Conservation (phyloP, 1,139 yeast genomes). For the Pneumocystis murina region DNA sequence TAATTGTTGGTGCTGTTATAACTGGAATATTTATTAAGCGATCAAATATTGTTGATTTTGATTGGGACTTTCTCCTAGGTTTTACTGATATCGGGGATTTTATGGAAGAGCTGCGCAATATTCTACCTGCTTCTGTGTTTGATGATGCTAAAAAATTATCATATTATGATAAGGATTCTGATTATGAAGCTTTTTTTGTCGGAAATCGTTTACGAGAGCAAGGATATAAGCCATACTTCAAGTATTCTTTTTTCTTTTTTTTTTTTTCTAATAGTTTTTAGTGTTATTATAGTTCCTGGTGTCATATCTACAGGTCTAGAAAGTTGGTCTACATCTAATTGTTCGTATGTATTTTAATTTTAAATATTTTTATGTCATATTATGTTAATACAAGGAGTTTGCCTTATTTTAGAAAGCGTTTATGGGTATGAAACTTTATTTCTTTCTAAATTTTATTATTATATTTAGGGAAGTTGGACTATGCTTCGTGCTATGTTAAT, state of each 20-base stretch:
- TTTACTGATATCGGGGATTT: neutral
- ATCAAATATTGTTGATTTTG: neutral
- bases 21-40: neutral
- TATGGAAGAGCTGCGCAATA: neutral
- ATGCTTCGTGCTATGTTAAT: constrained; percentile 86
- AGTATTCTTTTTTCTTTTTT: constrained; percentile 8
- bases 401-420: constrained; percentile 70
- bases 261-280: neutral
- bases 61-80: neutral
- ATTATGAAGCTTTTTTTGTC: constrained; percentile 1
- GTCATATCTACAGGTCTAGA: constrained; percentile 91
- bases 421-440: constrained; percentile 37
- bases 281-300: constrained; percentile 45
- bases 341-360: constrained; percentile 33
- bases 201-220: constrained; percentile 2
- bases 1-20: constrained; percentile 1
- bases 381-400: constrained; percentile 21
- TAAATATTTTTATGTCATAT: neutral
- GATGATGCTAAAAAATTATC: neutral
- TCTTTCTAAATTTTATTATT: neutral
- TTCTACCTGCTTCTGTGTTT: neutral
- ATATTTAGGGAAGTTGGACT: constrained; percentile 57
- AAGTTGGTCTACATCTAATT: constrained; percentile 76
- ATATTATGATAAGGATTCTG: neutral
- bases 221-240: constrained; percentile 3